Percentiles rank a stretch among this genome's conserved stretches.
Conservation (phyloP, 208 protist species). For the Trypanosoma caninum region DNA sequence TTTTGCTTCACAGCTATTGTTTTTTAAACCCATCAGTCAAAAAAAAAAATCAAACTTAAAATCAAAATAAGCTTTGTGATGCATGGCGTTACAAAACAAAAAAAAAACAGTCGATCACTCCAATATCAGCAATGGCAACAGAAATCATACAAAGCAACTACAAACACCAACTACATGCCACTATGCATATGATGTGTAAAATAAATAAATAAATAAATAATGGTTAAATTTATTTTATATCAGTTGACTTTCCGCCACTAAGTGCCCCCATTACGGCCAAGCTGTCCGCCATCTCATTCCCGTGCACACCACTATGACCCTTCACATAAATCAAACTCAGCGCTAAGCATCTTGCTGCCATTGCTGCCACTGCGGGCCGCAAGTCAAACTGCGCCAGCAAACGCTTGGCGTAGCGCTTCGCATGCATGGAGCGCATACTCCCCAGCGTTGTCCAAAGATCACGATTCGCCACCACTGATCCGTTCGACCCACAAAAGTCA, state of each 20-base stretch:
- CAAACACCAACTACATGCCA: too few relatives aligned
- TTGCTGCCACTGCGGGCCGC: background rate
- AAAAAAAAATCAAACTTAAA: too few relatives aligned
- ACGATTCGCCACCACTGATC: constrained; percentile 49
- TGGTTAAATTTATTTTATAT: background rate
- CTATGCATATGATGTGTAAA: too few relatives aligned
- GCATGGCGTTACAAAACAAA: too few relatives aligned
- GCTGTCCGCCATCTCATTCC: constrained; percentile 65
- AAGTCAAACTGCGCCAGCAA: constrained; percentile 14
- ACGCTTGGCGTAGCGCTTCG: constrained; percentile 40
- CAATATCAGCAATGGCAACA: background rate
- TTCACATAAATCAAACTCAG: constrained; percentile 52
- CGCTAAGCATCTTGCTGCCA: constrained; percentile 7
- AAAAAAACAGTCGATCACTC: too few relatives aligned
- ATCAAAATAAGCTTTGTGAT: too few relatives aligned
- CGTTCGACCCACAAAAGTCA: constrained; percentile 42
- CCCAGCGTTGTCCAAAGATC: constrained; percentile 65
- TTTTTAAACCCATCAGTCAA: too few relatives aligned
- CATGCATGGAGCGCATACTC: constrained; percentile 37
- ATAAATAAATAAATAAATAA: background rate
- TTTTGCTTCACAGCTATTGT: too few relatives aligned
- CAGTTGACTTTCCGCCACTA: background rate
- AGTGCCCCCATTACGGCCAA: constrained; percentile 44
- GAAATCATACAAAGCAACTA: too few relatives aligned
- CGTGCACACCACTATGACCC: constrained; percentile 59